Base-by-base conservation (phyloP, 73 alveolate species). In the Durusdinium trenchii region DNA sequence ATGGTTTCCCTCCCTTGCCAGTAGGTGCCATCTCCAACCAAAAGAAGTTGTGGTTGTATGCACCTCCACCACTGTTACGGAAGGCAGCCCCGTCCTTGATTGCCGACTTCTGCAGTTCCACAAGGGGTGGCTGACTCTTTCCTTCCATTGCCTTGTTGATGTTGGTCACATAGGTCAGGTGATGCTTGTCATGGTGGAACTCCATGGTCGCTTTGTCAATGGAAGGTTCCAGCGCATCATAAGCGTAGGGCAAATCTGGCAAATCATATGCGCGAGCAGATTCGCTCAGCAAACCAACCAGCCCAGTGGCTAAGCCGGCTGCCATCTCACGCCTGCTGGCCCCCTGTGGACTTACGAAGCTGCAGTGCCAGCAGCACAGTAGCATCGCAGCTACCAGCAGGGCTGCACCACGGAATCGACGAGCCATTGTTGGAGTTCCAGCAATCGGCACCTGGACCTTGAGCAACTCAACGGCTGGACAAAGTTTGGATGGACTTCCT, bases 61-160 rank as follows among this genome's bases (percentile, higher is more conserved):
- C 99, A 10, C 99, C 99, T 28, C 99, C 99, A 14, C 99, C 99
- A 42, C 86, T 60, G 95, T 95, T 95, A 79, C 99, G 95, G 57
- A 95, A 81, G 61, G 99, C 99, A 4, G 95, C 99, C 12, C 99
- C 99, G 18, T 78, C 95, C 60, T 94, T 94, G 99, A 94, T 94
- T 35, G 99, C 99, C 46, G 94, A 42, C 93, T 94, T 94, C 99
- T 94, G 99, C 82, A 94, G 48, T 42, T 94, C 99, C 45, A 94
- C 99, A 5, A 94, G 99, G 32, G 99, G 69, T 38, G 99, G 99
- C 83, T 94, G 99, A 4, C 61, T 78, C 99, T 94, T 94, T 36
- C 83, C 99, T 67, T 76, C 93, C 79, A 94, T 62, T 28, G 99
- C 95, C 92, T 79, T 95, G 61, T 95, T 95, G 95, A 95, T 64